phyloP scores from a whole-genome alignment of 805 yeast genomes.

The Cyberlindnera euphorbiae region DNA sequence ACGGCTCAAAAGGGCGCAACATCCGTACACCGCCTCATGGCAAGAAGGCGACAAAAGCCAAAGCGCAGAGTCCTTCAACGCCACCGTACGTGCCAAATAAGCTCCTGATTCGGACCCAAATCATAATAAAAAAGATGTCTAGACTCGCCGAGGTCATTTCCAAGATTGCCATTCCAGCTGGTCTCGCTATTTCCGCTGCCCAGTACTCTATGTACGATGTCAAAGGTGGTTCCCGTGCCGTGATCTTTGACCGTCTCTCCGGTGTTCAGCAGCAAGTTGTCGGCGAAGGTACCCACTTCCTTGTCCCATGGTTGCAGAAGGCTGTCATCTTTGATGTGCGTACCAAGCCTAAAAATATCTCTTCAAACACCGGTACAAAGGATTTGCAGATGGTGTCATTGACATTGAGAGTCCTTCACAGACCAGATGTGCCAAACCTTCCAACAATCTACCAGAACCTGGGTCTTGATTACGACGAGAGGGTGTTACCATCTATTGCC shows the following conservation, averaged over 20 bases:
- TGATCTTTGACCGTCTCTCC: constrained; percentile 82
- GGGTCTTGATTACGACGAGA: constrained; percentile 92
- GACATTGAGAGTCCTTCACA: constrained; percentile 87
- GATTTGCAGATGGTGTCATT: constrained; percentile 94
- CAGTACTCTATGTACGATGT: constrained; percentile 91
- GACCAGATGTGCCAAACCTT: constrained; percentile 82
- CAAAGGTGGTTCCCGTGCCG: constrained; percentile 93
- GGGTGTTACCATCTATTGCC: constrained; percentile 89
- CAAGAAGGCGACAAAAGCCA: too few species aligned
- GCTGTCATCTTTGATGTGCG: constrained; percentile 89
- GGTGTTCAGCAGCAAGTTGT: constrained; percentile 88
- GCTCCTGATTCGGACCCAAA: too few species aligned
- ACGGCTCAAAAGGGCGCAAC: too few species aligned
- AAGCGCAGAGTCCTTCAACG: too few species aligned
- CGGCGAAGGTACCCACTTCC: constrained; percentile 96
- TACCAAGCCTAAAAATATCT: constrained; percentile 90
- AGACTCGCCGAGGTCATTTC: constrained; percentile 37
- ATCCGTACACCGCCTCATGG: too few species aligned
- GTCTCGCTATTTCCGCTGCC: constrained; percentile 62
- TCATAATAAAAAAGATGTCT: constrained; percentile 33
- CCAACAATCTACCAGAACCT: constrained; percentile 87
- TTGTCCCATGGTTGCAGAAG: constrained; percentile 93
- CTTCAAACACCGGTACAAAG: constrained; percentile 94
- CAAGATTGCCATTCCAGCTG: constrained; percentile 63
- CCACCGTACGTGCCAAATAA: too few species aligned